Evolutionary conservation across 2,329 filamentous ascomycete genomes (phyloP).

Genomic region (Pseudophaeomoniella oleicola): DNA sequence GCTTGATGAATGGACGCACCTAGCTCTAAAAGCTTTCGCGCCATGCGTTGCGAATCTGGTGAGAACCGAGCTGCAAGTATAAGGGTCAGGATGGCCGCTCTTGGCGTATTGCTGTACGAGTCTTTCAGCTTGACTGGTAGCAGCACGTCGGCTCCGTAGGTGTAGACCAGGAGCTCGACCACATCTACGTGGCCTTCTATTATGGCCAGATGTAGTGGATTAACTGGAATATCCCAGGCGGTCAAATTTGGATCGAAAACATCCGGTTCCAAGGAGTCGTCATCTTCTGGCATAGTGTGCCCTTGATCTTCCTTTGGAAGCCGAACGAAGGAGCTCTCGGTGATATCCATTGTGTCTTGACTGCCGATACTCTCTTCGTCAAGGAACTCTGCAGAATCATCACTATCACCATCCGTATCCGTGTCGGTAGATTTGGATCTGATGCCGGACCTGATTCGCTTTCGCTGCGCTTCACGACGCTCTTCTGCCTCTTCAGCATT

Average conservation of each 20-base stretch:
- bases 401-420: slow-evolving; percentile 31
- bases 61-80: slow-evolving; percentile 54
- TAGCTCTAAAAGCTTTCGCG: slow-evolving; percentile 51
- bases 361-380: slow-evolving; percentile 17
- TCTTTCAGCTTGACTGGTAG: slow-evolving; percentile 54
- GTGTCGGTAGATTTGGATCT: neutral
- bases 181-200: slow-evolving; percentile 54
- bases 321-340: slow-evolving; percentile 63
- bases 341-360: slow-evolving; percentile 25
- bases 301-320: slow-evolving; percentile 28
- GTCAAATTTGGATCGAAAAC: slow-evolving; percentile 64
- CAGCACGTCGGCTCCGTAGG: slow-evolving; percentile 63
- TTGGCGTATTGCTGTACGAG: slow-evolving; percentile 28
- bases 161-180: slow-evolving; percentile 53
- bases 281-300: slow-evolving; percentile 32
- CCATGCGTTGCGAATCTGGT: slow-evolving; percentile 46
- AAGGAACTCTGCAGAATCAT: slow-evolving; percentile 27
- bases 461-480: slow-evolving; percentile 9
- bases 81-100: slow-evolving; percentile 52
- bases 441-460: neutral
- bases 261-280: slow-evolving; percentile 55
- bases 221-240: slow-evolving; percentile 65
- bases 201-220: slow-evolving; percentile 67
- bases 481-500: slow-evolving; percentile 47
- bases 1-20: slow-evolving; percentile 63